Conservation (phyloP, 306 rosid species). For the Begonia masoniana region DNA sequence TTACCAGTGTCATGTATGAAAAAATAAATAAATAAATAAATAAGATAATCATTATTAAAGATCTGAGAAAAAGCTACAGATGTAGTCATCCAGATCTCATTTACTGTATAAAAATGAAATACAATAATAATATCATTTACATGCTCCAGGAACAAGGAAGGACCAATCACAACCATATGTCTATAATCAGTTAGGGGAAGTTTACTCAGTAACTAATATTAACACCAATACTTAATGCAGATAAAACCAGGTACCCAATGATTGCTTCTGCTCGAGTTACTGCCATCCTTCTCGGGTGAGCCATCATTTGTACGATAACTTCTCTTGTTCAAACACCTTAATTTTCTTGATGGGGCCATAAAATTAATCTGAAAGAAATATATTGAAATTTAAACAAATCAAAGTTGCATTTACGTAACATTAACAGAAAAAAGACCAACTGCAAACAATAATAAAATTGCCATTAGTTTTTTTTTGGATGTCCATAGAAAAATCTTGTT, state of each 20-base stretch:
- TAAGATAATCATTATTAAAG: too few relatives aligned
- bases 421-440: too few relatives aligned
- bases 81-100: too few relatives aligned
- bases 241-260: constrained; percentile 28
- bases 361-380: constrained; percentile 18
- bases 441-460: background rate
- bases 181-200: background rate
- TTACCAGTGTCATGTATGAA: too few relatives aligned
- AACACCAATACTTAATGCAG: constrained; percentile 2
- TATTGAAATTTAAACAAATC: too few relatives aligned
- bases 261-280: constrained; percentile 28
- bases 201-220: too few relatives aligned
- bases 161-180: background rate
- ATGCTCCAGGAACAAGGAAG: too few relatives aligned
- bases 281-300: constrained; percentile 44
- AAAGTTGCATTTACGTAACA: too few relatives aligned
- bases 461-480: background rate
- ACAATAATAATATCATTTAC: background rate
- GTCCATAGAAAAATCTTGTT: too few relatives aligned
- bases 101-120: background rate
- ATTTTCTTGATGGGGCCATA: constrained; percentile 62
- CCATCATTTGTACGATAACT: constrained; percentile 26
- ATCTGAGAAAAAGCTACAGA: too few relatives aligned
- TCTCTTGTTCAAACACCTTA: constrained; percentile 35
- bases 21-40: too few relatives aligned